Percentiles rank a stretch among this genome's conserved stretches.
Evolutionary conservation across 495 filamentous ascomycete species (phyloP).

Genomic region (Penicillium cinerascens): DNA sequence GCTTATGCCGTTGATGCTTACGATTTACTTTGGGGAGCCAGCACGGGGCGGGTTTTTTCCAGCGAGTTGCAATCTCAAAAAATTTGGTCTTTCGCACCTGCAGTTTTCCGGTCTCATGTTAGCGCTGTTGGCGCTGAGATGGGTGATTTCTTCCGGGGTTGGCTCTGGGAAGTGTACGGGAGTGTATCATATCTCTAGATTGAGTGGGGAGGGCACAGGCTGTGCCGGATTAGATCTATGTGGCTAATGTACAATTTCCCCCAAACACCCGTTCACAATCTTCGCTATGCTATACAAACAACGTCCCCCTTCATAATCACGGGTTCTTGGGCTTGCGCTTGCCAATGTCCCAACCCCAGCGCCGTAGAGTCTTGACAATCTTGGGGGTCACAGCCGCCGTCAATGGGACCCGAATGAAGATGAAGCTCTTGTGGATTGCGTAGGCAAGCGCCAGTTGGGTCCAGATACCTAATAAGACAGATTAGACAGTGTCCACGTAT

Average conservation of each 20-base stretch:
- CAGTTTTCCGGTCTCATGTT: neutral
- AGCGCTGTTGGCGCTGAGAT: constrained; percentile 15
- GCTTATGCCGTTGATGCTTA: constrained; percentile 8
- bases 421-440: constrained; percentile 96
- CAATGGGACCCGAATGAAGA: constrained; percentile 87
- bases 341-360: constrained; percentile 79
- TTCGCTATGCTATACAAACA: constrained; percentile 31
- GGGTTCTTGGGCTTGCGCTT: constrained; percentile 53
- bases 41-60: neutral
- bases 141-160: constrained; percentile 8
- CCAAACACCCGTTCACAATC: constrained; percentile 9
- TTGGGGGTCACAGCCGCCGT: constrained; percentile 88
- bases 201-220: constrained; percentile 25
- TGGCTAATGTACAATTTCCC: constrained; percentile 37
- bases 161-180: constrained; percentile 4
- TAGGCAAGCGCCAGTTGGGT: constrained; percentile 94
- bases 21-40: constrained; percentile 7
- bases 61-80: constrained; percentile 6
- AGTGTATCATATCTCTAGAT: constrained; percentile 21
- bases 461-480: constrained; percentile 55
- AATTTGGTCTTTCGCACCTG: neutral
- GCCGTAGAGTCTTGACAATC: constrained; percentile 77
- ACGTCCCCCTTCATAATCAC: constrained; percentile 2
- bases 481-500: neutral
- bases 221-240: constrained; percentile 33